A percentile compares a stretch with the other conserved stretches of the same genome.
Conservation (phyloP, 768 basidiomycete genomes). For the Pleurotus platypus region DNA sequence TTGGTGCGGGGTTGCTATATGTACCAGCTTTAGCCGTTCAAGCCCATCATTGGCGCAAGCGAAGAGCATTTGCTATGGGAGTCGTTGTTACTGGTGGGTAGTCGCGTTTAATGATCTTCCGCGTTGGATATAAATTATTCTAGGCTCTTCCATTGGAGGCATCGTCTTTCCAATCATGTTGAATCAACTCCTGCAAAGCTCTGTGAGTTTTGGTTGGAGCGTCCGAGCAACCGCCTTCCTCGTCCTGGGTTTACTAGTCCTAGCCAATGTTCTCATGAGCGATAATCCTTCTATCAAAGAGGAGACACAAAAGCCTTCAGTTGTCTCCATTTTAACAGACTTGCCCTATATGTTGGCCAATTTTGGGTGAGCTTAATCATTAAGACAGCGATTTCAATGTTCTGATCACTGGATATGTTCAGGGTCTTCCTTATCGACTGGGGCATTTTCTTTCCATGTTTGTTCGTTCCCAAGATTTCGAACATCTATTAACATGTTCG, state of each 20-base stretch:
- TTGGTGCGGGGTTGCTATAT: constrained; percentile 39
- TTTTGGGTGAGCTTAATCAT: constrained; percentile 26
- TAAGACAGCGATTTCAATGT: not conserved
- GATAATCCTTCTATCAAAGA: constrained; percentile 12
- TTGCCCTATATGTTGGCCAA: constrained; percentile 33
- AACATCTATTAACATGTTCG: not conserved
- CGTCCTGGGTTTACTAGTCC: constrained; percentile 29
- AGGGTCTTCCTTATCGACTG: constrained; percentile 37
- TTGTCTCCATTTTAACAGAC: not conserved
- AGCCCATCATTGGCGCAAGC: constrained; percentile 41
- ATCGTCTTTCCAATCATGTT: constrained; percentile 50
- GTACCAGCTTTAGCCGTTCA: constrained; percentile 41
- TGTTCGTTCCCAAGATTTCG: constrained; percentile 9
- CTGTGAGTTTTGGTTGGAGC: constrained; percentile 40
- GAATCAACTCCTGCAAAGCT: constrained; percentile 38
- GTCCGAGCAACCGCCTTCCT: constrained; percentile 40
- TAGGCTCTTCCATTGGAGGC: constrained; percentile 46
- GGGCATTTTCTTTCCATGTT: constrained; percentile 51
- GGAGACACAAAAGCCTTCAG: not conserved
- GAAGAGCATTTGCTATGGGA: constrained; percentile 40
- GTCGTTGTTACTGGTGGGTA: constrained; percentile 34
- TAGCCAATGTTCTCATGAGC: constrained; percentile 33
- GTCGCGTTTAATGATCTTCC: too few species aligned
- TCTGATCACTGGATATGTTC: constrained; percentile 8
- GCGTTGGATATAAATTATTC: not conserved